These are phyloP conservation scores for Cenchrus fungigraminus DNA, from an alignment of 176 grass and related monocot genomes.

Conservation along the genomic window DNA sequence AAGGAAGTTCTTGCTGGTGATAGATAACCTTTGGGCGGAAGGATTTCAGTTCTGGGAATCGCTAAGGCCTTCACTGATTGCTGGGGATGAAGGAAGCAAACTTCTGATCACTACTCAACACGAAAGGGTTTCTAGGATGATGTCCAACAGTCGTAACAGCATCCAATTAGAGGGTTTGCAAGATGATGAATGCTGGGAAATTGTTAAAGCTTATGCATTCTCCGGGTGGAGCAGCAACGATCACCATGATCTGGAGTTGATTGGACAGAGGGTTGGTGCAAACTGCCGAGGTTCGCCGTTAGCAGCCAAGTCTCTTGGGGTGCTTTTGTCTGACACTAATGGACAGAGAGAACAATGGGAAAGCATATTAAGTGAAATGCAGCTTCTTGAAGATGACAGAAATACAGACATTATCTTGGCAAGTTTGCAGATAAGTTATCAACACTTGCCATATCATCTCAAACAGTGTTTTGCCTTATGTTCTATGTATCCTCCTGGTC, in stretches of 20 bases:
- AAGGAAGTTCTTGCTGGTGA: conserved; percentile 55
- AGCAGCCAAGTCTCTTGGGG: conserved; percentile 62
- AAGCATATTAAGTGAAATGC: conserved; percentile 51
- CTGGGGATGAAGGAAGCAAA: conserved; percentile 43
- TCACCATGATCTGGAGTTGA: conserved; percentile 2
- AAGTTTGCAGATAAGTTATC: conserved; percentile 68
- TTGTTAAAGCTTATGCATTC: conserved; percentile 35
- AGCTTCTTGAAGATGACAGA: conserved; percentile 41
- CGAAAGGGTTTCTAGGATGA: conserved; percentile 32
- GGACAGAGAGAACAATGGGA: conserved; percentile 55
- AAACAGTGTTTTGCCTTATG: conserved; percentile 71
- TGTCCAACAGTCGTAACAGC: not conserved
- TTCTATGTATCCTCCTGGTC: conserved; percentile 49
- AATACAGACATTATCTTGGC: conserved; percentile 40
- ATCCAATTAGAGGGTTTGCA: conserved; percentile 39
- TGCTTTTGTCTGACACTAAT: conserved; percentile 43
- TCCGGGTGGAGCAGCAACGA: not conserved
- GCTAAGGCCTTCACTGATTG: conserved; percentile 35
- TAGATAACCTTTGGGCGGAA: conserved; percentile 58
- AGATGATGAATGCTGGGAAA: conserved; percentile 42
- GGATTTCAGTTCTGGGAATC: conserved; percentile 52
- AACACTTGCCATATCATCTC: conserved; percentile 60
- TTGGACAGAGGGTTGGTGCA: conserved; percentile 48
- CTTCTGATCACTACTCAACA: conserved; percentile 62
- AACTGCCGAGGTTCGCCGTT: conserved; percentile 68